Base-by-base conservation (phyloP, 176 grass and related monocot genomes). In the Avena insularis region DNA sequence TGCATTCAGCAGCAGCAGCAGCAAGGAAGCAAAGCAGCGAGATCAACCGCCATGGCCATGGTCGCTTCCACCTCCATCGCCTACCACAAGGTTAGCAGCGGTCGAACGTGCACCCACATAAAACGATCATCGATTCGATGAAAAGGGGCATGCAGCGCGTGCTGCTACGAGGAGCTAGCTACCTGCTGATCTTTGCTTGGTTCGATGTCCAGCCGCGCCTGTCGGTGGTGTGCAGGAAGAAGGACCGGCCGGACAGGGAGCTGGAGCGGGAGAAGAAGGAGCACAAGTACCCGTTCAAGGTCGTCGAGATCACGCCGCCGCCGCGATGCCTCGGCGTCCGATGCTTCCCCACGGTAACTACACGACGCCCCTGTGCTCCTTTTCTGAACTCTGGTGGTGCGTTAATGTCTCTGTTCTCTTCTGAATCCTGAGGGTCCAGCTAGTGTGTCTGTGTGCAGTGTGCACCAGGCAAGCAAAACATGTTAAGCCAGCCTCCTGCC, bases 271-370 rank as follows among this genome's bases (percentile, higher is more conserved):
- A 77, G 50, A 55, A 71, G 46, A 88, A 87, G 74, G 93, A 93
- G 87, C 84, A 89, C 48, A 92, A 86, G 83, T 50, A 94, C 61
- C 94, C 97, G 0, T 98, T 94, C 85, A 91, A 94, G 83, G 97
- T 99, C 76, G 90, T 99, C 76, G 94, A 99, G 83, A 91, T 99
- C 71, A 94, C 97, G 46, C 97, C 97, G 43, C 97, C 92, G 31
- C 91, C 97, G 17, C 93, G 90, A 12, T 93, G 81, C 90, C 97
- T 96, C 72, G 90, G 94, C 59, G 89, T 99, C 85, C 94, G 97
- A 25, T 94, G 97, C 89, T 99, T 96, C 83, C 97, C 97, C 21
- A 91, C 85, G 64, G 97, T 99, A 91, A 65, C 62, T 65, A 65
- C 61, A 13, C 25, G 66, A 43, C 20, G 27, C 19, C 63, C 25